Percentiles rank a stretch among this genome's conserved stretches.
These are phyloP conservation scores for Gentiana dahurica DNA, from an alignment of 257 asterid genomes.

Conservation along the genomic window DNA sequence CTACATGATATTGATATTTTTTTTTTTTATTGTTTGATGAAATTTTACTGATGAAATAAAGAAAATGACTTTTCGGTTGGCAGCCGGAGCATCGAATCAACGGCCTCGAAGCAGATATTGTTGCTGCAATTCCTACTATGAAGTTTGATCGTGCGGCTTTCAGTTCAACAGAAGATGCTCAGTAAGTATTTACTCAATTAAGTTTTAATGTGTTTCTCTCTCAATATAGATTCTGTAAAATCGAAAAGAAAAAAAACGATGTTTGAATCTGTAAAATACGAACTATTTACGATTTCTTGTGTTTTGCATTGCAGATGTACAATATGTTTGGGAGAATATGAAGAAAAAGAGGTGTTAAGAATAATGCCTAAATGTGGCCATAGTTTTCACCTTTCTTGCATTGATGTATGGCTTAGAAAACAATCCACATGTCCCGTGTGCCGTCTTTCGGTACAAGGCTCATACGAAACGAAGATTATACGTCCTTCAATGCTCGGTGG, in stretches of 20 bases:
- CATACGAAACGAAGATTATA: conserved; percentile 29
- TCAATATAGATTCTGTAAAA: too few relatives aligned
- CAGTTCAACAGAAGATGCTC: conserved; percentile 60
- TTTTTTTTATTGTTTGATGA: not conserved
- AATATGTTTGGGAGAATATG: conserved; percentile 68
- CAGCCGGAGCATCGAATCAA: conserved; percentile 56
- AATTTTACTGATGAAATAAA: not conserved
- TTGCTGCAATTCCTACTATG: conserved; percentile 85
- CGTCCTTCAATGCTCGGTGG: conserved; percentile 20
- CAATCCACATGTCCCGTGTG: conserved; percentile 90
- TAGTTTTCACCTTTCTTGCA: conserved; percentile 71
- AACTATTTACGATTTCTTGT: conserved; percentile 10
- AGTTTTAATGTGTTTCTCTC: too few relatives aligned
- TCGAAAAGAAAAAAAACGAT: too few relatives aligned
- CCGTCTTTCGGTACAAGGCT: conserved; percentile 54
- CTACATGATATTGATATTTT: not conserved
- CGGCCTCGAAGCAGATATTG: conserved; percentile 66
- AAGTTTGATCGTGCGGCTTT: conserved; percentile 64
- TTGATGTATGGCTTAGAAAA: conserved; percentile 75
- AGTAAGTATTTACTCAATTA: conserved; percentile 40
- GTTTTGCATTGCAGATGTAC: conserved; percentile 45
- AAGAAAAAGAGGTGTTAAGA: conserved; percentile 71
- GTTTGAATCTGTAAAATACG: too few relatives aligned
- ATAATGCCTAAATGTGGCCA: conserved; percentile 89
- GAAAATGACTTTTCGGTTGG: conserved; percentile 7